A percentile compares a stretch with the other conserved stretches of the same genome.
Conservation (phyloP, 345 rosid genomes). For the Carallia pectinifolia region DNA sequence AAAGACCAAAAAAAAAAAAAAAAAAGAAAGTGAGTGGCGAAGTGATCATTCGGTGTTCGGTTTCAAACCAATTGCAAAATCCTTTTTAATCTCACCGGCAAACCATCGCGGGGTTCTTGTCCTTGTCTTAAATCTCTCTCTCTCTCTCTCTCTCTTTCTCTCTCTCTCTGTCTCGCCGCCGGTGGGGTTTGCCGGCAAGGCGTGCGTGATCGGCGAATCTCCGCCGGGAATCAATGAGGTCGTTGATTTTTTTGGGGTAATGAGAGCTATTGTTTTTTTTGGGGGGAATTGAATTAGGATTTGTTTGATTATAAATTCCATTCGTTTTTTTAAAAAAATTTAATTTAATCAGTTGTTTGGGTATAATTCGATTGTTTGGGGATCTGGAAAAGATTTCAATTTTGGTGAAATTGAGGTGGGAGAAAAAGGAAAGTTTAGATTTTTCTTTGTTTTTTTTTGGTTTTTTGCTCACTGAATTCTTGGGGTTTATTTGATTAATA, state of each 20-base stretch:
- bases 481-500: neutral
- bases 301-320: no score
- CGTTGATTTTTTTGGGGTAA: neutral
- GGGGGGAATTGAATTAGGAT: neutral
- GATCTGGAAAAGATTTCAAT: neutral
- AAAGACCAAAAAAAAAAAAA: neutral
- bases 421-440: neutral
- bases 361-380: neutral
- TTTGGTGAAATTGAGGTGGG: neutral
- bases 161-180: neutral
- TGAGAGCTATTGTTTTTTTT: slow-evolving; percentile 1
- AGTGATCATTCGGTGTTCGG: slow-evolving; percentile 29
- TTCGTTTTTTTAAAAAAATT: neutral
- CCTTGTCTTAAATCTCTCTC: neutral
- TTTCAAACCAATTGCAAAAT: neutral
- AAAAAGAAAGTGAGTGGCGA: neutral
- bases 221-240: slow-evolving; percentile 14
- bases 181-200: slow-evolving; percentile 21
- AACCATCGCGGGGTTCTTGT: neutral
- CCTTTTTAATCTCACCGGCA: neutral
- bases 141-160: neutral
- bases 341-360: neutral
- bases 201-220: neutral
- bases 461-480: neutral
- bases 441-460: neutral